Evolutionary conservation across 2,329 filamentous ascomycete genomes (phyloP), one percentile per base, ranked within the genome.

Genomic region (Colletotrichum aenigma): DNA sequence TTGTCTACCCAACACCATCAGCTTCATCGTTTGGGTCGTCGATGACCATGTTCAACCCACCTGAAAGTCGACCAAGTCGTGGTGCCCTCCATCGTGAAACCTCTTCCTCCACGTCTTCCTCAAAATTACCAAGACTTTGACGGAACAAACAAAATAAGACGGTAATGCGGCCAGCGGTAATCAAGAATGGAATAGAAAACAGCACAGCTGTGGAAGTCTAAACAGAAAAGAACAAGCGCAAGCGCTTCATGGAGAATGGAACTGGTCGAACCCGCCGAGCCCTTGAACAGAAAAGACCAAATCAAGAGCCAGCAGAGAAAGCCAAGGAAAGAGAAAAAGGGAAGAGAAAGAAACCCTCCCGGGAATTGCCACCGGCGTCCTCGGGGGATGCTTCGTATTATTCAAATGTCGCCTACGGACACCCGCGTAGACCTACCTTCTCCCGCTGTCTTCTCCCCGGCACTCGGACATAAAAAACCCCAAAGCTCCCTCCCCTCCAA

Each of bases 151-250:
- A 58, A 26, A 62, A 12, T 1, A 62, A 48, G 16, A 55, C 60
- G 43, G 43, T 12, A 70, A 64, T 64, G 64, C 58, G 64, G 12
- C 64, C 70, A 66, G 65, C 70, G 65, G 56, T 60, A 26, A 16
- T 34, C 36, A 21, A 61, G 56, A 61, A 62, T 34, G 56, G 56
- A 21, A 61, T 9, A 58, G n/a, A 28, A n/a, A 38, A 64, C 70
- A 76, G 74, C 74, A 61, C 70, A 75, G 74, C 74, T 75, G 65
- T 69, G 65, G 26, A 32, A 52, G 48, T 68, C 56, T 67, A 34
- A 24, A 30, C 26, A 30, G 48, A 21, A 30, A 56, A 58, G 55
- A 58, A 28, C 10, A 36, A 30, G 56, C 73, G 64, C 70, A 73
- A 68, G 73, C 73, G 73, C 64, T 43, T 38, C 26, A 56, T 21